These are phyloP conservation scores for Epichloe coenophiala DNA, from an alignment of 2,329 filamentous ascomycete genomes.

Conservation along the genomic window DNA sequence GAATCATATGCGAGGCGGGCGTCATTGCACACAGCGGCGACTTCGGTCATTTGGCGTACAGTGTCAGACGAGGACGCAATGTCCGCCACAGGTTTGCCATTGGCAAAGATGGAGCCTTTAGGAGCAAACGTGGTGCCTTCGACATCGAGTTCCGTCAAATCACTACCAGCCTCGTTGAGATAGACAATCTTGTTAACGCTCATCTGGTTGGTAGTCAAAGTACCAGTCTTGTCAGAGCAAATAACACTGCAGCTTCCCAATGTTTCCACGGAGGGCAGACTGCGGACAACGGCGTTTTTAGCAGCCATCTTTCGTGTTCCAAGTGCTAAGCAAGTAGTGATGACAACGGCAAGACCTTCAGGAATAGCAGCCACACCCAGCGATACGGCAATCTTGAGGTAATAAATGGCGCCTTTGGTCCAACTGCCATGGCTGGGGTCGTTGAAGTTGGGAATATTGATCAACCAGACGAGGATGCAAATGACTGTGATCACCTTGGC, in stretches of 20 bases:
- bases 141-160: slow-evolving; percentile 74
- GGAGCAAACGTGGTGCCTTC: slow-evolving; percentile 89
- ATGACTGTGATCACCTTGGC: slow-evolving; percentile 98
- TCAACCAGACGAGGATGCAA: slow-evolving; percentile 92
- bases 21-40: slow-evolving; percentile 76
- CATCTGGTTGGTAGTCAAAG: slow-evolving; percentile 98
- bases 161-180: slow-evolving; percentile 57
- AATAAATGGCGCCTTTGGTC: slow-evolving; percentile 97
- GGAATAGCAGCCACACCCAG: slow-evolving; percentile 96
- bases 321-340: slow-evolving; percentile 93
- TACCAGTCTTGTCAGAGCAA: slow-evolving; percentile 98
- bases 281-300: slow-evolving; percentile 94
- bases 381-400: slow-evolving; percentile 97
- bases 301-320: slow-evolving; percentile 98
- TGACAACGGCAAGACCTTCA: slow-evolving; percentile 93
- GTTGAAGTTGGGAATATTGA: slow-evolving; percentile 95
- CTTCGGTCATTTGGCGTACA: slow-evolving; percentile 62
- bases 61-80: slow-evolving; percentile 60
- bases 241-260: slow-evolving; percentile 98
- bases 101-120: slow-evolving; percentile 55
- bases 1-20: slow-evolving; percentile 70
- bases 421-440: slow-evolving; percentile 87
- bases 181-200: slow-evolving; percentile 90
- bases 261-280: slow-evolving; percentile 91
- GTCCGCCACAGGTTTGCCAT: slow-evolving; percentile 56